phyloP scores from a whole-genome alignment of 139 green algal species.

The Chlamydomonas incerta region DNA sequence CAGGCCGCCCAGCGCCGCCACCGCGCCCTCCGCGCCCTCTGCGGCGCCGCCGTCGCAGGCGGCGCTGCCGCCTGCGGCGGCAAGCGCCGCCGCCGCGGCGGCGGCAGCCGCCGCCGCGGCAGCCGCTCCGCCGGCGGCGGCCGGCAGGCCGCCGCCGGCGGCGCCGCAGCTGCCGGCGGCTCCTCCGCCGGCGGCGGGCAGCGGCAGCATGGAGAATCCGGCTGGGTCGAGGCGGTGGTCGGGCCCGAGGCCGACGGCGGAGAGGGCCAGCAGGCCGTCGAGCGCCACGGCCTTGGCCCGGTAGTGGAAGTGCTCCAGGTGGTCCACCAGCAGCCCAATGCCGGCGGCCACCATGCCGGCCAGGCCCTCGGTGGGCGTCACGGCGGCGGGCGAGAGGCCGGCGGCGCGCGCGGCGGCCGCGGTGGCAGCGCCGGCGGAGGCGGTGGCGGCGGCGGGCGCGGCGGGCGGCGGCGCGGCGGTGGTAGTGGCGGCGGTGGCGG shows the following conservation, averaged over 20 bases:
- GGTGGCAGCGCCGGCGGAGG: not conserved
- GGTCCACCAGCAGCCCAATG: constrained; percentile 14
- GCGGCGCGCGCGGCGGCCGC: not conserved
- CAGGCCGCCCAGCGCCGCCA: constrained; percentile 14
- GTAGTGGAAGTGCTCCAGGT: constrained; percentile 46
- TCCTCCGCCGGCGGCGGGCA: not conserved
- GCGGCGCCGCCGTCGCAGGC: not conserved
- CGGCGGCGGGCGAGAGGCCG: not conserved
- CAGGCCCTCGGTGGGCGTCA: not conserved
- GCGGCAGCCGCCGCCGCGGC: not conserved
- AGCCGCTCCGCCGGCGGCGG: not conserved
- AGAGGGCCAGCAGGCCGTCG: constrained; percentile 26
- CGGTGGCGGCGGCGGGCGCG: not conserved
- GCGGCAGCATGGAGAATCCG: not conserved
- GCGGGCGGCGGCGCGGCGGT: not conserved
- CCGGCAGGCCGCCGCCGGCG: not conserved
- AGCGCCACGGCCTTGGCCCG: constrained; percentile 26
- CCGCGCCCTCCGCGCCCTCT: not conserved
- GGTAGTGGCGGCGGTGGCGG: not conserved
- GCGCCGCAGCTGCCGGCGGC: too few species aligned
- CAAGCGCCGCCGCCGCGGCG: not conserved
- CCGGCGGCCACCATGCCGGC: constrained; percentile 4
- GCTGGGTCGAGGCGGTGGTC: constrained; percentile 24
- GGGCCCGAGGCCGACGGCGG: constrained; percentile 12
- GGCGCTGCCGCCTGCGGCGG: not conserved